A percentile compares a stretch with the other conserved stretches of the same genome.
Conservation (phyloP, 177 flowering plant species). For the Vitis hybrid region DNA sequence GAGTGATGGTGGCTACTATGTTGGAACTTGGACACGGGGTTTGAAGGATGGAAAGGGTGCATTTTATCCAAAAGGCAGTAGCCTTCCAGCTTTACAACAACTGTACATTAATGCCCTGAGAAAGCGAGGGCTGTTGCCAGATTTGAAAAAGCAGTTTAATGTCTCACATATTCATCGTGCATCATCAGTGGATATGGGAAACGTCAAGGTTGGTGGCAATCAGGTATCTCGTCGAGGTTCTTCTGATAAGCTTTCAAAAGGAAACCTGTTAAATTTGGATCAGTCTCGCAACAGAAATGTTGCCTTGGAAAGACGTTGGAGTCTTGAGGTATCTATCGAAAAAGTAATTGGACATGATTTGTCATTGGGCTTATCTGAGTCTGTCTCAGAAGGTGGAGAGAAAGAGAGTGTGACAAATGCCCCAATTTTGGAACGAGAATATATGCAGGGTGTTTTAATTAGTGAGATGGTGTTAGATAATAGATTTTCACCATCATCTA, state of each 20-base stretch:
- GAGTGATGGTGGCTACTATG: conserved; percentile 88
- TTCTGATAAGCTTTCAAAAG: conserved; percentile 56
- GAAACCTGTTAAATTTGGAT: conserved; percentile 56
- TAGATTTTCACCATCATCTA: conserved; percentile 59
- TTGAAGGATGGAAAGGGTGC: conserved; percentile 96
- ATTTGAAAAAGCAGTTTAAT: conserved; percentile 58
- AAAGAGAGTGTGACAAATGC: conserved; percentile 37
- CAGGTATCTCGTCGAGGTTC: conserved; percentile 43
- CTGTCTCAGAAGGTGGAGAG: conserved; percentile 39
- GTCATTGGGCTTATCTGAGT: conserved; percentile 47
- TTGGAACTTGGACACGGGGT: conserved; percentile 94
- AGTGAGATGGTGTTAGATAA: conserved; percentile 77
- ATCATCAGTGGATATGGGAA: conserved; percentile 64
- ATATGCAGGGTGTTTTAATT: conserved; percentile 96
- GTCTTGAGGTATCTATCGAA: conserved; percentile 93
- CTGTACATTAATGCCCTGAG: conserved; percentile 74
- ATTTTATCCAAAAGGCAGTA: conserved; percentile 79
- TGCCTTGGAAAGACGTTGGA: conserved; percentile 93
- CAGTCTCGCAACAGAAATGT: conserved; percentile 57
- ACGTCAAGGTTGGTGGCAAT: conserved; percentile 45
- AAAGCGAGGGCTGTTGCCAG: conserved; percentile 85
- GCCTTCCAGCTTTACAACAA: conserved; percentile 67
- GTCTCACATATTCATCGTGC: conserved; percentile 60
- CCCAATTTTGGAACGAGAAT: conserved; percentile 89
- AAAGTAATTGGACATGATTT: conserved; percentile 69